Evolutionary conservation across 2,329 filamentous ascomycete genomes (phyloP).

Genomic region (Dothistroma septosporum): DNA sequence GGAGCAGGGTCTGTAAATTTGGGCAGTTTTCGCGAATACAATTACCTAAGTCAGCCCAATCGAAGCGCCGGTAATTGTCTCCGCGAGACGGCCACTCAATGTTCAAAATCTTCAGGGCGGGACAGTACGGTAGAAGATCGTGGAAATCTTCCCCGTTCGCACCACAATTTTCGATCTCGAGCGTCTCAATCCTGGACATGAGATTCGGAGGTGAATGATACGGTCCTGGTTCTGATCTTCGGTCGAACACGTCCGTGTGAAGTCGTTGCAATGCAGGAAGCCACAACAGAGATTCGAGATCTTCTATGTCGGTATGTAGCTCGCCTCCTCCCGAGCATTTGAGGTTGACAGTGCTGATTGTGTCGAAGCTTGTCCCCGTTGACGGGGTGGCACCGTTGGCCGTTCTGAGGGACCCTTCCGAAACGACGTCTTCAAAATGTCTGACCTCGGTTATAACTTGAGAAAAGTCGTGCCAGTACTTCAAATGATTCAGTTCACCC

Average conservation of each 20-base stretch:
- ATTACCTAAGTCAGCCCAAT: background rate
- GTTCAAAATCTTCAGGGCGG: background rate
- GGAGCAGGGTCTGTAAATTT: background rate
- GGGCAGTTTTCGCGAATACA: background rate
- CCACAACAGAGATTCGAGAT: background rate
- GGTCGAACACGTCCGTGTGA: background rate
- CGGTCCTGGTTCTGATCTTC: background rate
- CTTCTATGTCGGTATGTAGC: background rate
- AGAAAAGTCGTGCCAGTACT: background rate
- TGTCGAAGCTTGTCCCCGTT: background rate
- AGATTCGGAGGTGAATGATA: too few relatives aligned
- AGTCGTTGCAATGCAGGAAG: background rate
- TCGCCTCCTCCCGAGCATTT: background rate
- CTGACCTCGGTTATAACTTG: background rate
- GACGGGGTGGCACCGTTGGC: too few relatives aligned
- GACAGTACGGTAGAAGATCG: background rate
- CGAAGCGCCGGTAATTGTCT: slow-evolving; percentile 1
- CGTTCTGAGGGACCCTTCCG: background rate
- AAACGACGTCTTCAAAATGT: background rate
- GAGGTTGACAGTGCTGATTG: background rate
- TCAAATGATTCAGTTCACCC: background rate
- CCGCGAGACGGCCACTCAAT: background rate
- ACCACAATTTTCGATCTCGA: background rate
- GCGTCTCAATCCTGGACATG: background rate
- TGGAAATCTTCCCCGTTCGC: background rate